Conservation (phyloP, 2,329 filamentous ascomycete genomes). For the Colletotrichum acutatum region DNA sequence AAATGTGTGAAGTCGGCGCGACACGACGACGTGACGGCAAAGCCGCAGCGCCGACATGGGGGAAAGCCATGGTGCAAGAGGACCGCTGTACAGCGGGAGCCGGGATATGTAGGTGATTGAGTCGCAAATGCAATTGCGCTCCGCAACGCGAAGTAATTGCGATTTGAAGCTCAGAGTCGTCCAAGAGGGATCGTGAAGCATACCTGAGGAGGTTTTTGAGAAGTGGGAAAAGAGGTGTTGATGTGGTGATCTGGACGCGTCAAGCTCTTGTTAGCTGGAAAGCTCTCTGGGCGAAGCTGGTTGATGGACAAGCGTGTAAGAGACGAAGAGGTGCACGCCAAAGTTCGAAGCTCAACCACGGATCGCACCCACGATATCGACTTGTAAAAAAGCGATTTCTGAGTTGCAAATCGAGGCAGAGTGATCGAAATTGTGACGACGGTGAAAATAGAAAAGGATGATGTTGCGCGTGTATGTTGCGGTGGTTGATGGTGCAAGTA, state of each 20-base stretch:
- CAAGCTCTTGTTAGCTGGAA: conserved; percentile 42
- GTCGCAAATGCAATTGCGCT: conserved; percentile 54
- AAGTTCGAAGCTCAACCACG: background rate
- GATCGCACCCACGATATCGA: background rate
- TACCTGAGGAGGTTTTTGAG: conserved; percentile 47
- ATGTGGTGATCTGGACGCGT: conserved; percentile 44
- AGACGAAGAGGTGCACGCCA: conserved; percentile 17
- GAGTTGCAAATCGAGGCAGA: background rate
- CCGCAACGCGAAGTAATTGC: conserved; percentile 44
- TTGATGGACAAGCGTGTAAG: conserved; percentile 23
- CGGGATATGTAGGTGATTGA: background rate
- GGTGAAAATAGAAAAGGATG: background rate
- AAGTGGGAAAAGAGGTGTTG: conserved; percentile 40
- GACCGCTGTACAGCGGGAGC: conserved; percentile 39
- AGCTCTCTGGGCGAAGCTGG: conserved; percentile 36
- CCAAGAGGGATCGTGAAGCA: conserved; percentile 41
- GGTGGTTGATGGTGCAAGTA: conserved; percentile 42
- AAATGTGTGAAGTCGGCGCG: background rate
- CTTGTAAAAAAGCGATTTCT: conserved; percentile 42
- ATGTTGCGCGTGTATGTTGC: conserved; percentile 48
- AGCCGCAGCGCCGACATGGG: background rate
- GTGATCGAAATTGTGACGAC: background rate
- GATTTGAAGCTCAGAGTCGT: conserved; percentile 49
- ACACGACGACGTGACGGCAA: background rate
- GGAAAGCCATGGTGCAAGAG: background rate